Evolutionary conservation across 2,329 filamentous ascomycete genomes (phyloP), one percentile per base, ranked within the genome.

Genomic region (Ilyonectria sp.): DNA sequence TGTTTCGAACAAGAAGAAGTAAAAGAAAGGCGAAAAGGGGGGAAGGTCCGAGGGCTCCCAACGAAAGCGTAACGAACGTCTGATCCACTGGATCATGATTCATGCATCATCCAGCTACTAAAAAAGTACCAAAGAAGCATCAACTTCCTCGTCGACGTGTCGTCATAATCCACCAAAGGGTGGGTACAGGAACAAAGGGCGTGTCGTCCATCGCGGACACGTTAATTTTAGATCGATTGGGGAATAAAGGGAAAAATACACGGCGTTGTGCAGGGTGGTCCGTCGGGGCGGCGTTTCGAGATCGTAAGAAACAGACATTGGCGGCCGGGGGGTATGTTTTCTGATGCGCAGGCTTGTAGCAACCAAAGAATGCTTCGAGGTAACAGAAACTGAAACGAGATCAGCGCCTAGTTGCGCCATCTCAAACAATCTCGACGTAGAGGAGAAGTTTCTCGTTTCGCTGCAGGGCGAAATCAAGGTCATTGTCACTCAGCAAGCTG

Each of bases 381-480:
- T 13, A 60, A 67, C 64, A 63, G 59, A 72, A 72, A 62, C 65
- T 71, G 71, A 75, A 74, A 72, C 71, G 58, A 29, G 46, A 55
- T 63, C 31, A 59, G 67, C 63, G 66, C 70, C 64, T 69, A 33
- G 52, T 35, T 47, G 37, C 43, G 15, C 37, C 57, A 31, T 54
- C 56, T 81, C 79, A 88, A 69, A 82, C 80, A 61, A 84, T 82
- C 71, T 91, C 89, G 35, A 93, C 91, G 72, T 90, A 93, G 29
- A 98, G 84, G 60, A 95, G 90, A 70, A 98, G 85, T 83, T 98
- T 98, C 72, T 94, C 92, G 81, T 97, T 97, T 74, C 94, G 86
- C 74, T 93, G 89, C 70, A 98, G 84, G 3, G 95, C 95, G 71
- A 89, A 87, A 71, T 94, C 91, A 59, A 98, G 83, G 79, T 98